Evolutionary conservation across 257 asterid species (phyloP), one percentile per base, ranked within the genome.

Genomic region (Solanum peruvianum): DNA sequence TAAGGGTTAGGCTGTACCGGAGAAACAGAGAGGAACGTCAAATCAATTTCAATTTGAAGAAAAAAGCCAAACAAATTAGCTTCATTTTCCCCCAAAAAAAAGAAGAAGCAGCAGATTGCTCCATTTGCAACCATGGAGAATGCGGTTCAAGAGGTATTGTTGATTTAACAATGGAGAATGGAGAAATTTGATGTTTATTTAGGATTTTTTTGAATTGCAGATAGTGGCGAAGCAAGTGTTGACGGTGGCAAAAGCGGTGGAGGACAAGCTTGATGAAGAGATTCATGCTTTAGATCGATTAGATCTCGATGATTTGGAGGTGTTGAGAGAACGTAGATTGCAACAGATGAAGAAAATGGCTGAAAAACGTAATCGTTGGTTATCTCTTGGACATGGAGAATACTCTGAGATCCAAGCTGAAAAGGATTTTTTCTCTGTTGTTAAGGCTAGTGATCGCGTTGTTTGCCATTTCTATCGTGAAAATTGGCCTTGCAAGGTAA

Each of bases 311-410:
- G 99, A 96, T 88, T 23, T 97, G 45, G 99, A 97, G 91, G 95
- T 66, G 31, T 87, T 97, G 92, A 92, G 98, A 86, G 99, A 97
- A 90, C 97, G 98, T 66, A 89, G 99, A 75, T 82, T 97, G 95
- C 98, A 93, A 85, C 99, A 97, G 95, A 93, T 97, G 99, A 97
- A 97, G 93, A 97, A 96, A 91, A 91, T 97, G 99, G 97, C 99
- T 87, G 99, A 97, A 93, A 97, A 97, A 90, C 90, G 91, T 91
- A 93, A 94, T 90, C 98, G 95, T 16, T 95, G 99, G 99, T 91
- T 93, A 88, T 93, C 91, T 64, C 96, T 96, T 76, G 99, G 99
- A 76, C 99, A 97, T 88, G 98, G 99, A 16, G 99, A 97, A 86
- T 97, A 96, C 92, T 89, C 95, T 1, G 99, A 97, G 96, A 95